Conservation (phyloP, 1,284 basidiomycete genomes). For the Ceratobasidium sp. region DNA sequence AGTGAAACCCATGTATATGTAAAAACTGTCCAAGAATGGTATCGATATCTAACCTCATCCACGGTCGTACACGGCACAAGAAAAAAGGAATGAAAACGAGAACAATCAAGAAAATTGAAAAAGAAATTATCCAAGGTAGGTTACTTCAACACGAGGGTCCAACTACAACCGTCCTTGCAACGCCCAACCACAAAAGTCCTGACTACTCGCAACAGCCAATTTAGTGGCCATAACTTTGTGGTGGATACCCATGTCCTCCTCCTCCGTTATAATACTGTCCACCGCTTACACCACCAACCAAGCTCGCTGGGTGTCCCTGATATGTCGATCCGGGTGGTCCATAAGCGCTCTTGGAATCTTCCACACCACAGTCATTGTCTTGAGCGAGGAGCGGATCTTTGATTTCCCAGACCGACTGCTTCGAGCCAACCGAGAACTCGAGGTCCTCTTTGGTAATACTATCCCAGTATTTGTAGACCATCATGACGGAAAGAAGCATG, state of each 20-base stretch:
- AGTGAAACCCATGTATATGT: too few species aligned
- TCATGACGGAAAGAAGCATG: slow-evolving; percentile 97
- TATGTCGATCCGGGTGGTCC: slow-evolving; percentile 53
- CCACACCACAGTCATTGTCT: slow-evolving; percentile 64
- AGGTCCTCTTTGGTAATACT: slow-evolving; percentile 97
- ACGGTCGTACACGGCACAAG: slow-evolving; percentile 23
- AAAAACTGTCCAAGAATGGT: slow-evolving; percentile 12
- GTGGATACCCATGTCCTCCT: slow-evolving; percentile 42
- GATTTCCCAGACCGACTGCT: slow-evolving; percentile 96
- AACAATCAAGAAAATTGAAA: slow-evolving; percentile 7
- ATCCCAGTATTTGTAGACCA: slow-evolving; percentile 99
- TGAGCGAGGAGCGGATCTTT: slow-evolving; percentile 64
- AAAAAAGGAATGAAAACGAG: background rate
- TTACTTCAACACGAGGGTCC: slow-evolving; percentile 10
- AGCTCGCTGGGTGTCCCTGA: slow-evolving; percentile 60
- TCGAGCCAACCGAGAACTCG: slow-evolving; percentile 98
- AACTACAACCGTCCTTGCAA: too few species aligned
- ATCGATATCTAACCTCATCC: slow-evolving; percentile 16
- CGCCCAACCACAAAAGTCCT: background rate
- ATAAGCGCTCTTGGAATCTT: slow-evolving; percentile 63
- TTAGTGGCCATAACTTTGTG: slow-evolving; percentile 39
- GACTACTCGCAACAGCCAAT: background rate
- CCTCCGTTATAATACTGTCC: slow-evolving; percentile 48
- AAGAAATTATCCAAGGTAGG: slow-evolving; percentile 28
- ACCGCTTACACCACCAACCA: slow-evolving; percentile 85